phyloP scores from a whole-genome alignment of 108 stramenopile species.

The Aurantiochytrium sp. region DNA sequence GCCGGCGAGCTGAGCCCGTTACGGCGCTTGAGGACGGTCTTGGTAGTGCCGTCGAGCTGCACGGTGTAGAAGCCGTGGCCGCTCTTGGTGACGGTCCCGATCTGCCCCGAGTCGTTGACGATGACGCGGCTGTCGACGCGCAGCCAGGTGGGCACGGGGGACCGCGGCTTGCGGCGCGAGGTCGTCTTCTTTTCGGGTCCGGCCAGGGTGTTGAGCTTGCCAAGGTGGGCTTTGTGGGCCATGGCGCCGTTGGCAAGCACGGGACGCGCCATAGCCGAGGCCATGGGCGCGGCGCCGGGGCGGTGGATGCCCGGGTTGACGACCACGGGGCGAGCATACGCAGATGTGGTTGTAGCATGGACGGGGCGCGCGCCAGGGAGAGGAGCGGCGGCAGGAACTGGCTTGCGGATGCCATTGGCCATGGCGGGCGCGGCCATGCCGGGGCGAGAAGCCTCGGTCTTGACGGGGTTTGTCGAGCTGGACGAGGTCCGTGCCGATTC shows the following conservation, averaged over 20 bases:
- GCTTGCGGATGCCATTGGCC: no score
- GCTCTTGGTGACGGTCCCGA: conserved; percentile 19
- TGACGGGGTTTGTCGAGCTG: neutral
- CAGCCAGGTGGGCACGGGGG: neutral
- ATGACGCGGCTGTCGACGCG: conserved; percentile 14
- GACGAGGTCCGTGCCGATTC: neutral
- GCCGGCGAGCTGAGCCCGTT: neutral
- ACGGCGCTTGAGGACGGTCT: conserved; percentile 27
- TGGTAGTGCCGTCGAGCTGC: conserved; percentile 8
- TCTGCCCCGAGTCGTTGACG: neutral
- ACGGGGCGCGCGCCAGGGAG: no score
- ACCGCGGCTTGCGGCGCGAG: conserved; percentile 2
- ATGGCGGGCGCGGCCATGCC: no score
- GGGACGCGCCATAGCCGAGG: neutral
- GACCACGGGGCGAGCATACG: no score
- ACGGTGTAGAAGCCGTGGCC: conserved; percentile 15
- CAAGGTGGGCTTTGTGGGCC: neutral
- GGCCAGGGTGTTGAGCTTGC: neutral
- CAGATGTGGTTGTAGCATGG: no score
- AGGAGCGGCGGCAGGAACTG: no score
- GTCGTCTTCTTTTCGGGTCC: conserved; percentile 7
- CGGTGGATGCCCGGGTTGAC: no score
- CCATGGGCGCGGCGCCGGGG: no score
- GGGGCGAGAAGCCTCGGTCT: neutral
- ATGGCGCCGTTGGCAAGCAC: neutral